Evolutionary conservation across 495 filamentous ascomycete genomes (phyloP).

Genomic region (Xylaria intraflava): DNA sequence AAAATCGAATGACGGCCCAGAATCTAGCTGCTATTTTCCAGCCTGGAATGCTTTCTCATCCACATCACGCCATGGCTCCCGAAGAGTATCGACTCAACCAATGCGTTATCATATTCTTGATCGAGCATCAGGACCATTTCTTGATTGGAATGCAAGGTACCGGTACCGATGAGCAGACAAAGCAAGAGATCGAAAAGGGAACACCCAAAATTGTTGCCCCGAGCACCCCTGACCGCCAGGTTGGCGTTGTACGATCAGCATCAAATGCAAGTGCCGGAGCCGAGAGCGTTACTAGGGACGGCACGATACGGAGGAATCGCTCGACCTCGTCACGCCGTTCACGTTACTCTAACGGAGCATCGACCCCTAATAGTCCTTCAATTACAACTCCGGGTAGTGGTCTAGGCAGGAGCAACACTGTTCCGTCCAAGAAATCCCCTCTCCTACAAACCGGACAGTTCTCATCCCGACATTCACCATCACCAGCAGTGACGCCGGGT

Average conservation of each 20-base stretch:
- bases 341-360: constrained; percentile 58
- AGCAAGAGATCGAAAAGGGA: constrained; percentile 71
- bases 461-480: constrained; percentile 37
- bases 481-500: constrained; percentile 16
- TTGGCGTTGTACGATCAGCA: constrained; percentile 61
- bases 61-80: constrained; percentile 88
- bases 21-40: constrained; percentile 99
- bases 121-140: constrained; percentile 91
- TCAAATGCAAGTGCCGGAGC: constrained; percentile 84
- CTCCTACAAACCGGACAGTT: constrained; percentile 51
- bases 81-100: constrained; percentile 91
- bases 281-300: constrained; percentile 75
- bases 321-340: constrained; percentile 64
- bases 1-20: constrained; percentile 91
- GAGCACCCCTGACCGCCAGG: constrained; percentile 44
- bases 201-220: constrained; percentile 52
- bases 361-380: constrained; percentile 66
- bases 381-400: constrained; percentile 49
- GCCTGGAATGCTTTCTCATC: constrained; percentile 90
- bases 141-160: constrained; percentile 92
- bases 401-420: constrained; percentile 84
- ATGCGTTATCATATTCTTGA: constrained; percentile 94
- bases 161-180: constrained; percentile 77
- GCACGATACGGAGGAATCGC: constrained; percentile 73
- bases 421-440: constrained; percentile 89